Evolutionary conservation across 1,284 basidiomycete species (phyloP), one percentile per base, ranked within the genome.

Genomic region (Kwoniella shivajii): DNA sequence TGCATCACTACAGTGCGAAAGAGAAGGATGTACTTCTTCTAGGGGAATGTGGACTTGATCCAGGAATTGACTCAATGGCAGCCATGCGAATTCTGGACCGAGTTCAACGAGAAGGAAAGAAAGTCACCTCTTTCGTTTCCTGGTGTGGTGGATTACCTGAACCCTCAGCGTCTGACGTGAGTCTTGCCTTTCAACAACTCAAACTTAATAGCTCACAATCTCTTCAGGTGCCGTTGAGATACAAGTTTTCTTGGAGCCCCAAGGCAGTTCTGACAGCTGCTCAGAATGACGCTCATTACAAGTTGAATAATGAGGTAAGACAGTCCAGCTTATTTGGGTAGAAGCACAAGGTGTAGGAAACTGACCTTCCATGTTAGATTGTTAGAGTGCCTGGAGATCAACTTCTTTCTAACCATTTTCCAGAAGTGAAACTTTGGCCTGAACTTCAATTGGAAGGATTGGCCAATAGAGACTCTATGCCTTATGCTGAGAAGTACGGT

Each of bases 181-280:
- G 70, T 42, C n/a, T n/a, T n/a, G n/a, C n/a, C n/a, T n/a, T n/a
- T n/a, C n/a, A n/a, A n/a, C n/a, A n/a, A n/a, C n/a, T n/a, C n/a
- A n/a, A n/a, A n/a, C n/a, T n/a, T n/a, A n/a, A n/a, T n/a, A n/a
- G n/a, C n/a, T n/a, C n/a, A n/a, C 34, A 22, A 37, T 13, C 14
- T 10, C 4, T 3, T 2, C 79, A 51, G 77, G 85, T 84, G 11
- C 85, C 92, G 2, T 79, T 95, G 16, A 85, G 88, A 30, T 97
- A 97, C 78, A 96, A 96, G 76, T 98, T 97, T 75, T 93, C 90
- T 59, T 97, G 93, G 94, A 90, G 86, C 54, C 93, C 94, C 2
- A 84, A 86, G 60, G 93, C 91, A 1, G 92, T 95, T 3, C 79
- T 98, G 37, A 85, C 84, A 14, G 93, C 93, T 1, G 88, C 90